Evolutionary conservation across 345 rosid genomes (phyloP).

Genomic region (Lagerstroemia speciosa): DNA sequence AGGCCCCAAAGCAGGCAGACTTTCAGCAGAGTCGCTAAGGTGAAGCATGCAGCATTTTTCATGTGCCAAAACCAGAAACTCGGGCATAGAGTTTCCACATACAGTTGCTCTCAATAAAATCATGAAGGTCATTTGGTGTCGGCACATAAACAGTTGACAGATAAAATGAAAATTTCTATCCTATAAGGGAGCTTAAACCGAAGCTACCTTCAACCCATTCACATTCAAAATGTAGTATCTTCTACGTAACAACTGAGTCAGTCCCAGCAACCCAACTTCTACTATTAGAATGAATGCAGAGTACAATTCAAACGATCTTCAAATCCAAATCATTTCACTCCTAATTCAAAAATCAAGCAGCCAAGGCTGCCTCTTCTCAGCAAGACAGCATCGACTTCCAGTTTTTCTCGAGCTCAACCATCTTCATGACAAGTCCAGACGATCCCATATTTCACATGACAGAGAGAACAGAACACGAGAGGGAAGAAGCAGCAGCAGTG

Average conservation of each 20-base stretch:
- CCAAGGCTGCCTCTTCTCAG: not conserved
- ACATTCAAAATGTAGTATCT: too few relatives aligned
- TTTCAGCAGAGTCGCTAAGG: not conserved
- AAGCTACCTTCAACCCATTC: too few relatives aligned
- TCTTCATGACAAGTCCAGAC: not conserved
- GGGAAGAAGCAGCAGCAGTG: not conserved
- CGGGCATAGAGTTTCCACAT: not conserved
- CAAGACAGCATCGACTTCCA: not conserved
- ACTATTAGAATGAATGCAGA: too few relatives aligned
- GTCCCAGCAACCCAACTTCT: not conserved
- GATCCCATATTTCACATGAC: not conserved
- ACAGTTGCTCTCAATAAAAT: not conserved
- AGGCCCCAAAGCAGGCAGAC: not conserved
- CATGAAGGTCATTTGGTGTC: not conserved
- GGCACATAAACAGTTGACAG: not conserved
- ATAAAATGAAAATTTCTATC: too few relatives aligned
- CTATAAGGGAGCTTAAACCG: too few relatives aligned
- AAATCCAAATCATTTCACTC: too few relatives aligned
- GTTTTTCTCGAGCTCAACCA: not conserved
- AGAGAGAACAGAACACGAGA: not conserved
- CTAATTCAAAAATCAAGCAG: too few relatives aligned
- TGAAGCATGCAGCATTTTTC: not conserved
- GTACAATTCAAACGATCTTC: too few relatives aligned
- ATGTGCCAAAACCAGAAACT: not conserved
- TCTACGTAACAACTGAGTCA: too few relatives aligned